Evolutionary conservation across 1,284 basidiomycete genomes (phyloP).

Genomic region (Ceratobasidium sp.): DNA sequence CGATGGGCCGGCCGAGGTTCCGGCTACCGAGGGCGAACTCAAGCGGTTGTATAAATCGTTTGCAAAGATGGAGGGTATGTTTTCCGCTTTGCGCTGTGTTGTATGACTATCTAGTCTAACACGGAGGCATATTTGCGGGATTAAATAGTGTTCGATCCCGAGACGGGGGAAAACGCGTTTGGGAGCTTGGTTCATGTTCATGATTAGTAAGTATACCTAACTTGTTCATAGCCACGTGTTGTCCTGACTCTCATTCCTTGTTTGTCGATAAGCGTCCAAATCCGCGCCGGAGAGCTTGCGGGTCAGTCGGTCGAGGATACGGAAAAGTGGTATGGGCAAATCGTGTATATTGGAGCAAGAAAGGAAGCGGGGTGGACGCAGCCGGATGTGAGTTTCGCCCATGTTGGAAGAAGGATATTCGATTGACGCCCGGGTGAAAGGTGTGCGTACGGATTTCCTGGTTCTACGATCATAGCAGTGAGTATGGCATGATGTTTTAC

Average conservation of each 20-base stretch:
- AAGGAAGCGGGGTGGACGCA: slow-evolving; percentile 5
- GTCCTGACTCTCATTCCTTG: not conserved
- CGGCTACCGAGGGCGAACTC: not conserved
- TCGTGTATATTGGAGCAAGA: slow-evolving; percentile 28
- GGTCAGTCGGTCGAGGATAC: slow-evolving; percentile 19
- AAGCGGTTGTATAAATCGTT: slow-evolving; percentile 9
- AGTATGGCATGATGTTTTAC: not conserved
- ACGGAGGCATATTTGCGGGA: no score
- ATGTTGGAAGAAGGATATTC: slow-evolving; percentile 1
- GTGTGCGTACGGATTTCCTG: slow-evolving; percentile 31
- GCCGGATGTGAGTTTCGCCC: slow-evolving; percentile 11
- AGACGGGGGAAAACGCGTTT: slow-evolving; percentile 1
- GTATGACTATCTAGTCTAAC: not conserved
- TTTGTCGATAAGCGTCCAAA: slow-evolving; percentile 4
- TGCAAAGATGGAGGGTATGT: slow-evolving; percentile 33
- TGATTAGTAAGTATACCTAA: slow-evolving; percentile 13
- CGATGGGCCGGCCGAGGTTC: slow-evolving; percentile 24
- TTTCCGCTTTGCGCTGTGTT: not conserved
- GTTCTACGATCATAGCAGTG: slow-evolving; percentile 29
- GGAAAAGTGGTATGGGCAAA: slow-evolving; percentile 27
- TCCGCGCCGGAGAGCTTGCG: slow-evolving; percentile 24
- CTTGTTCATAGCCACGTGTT: not conserved
- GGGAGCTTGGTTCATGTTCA: not conserved
- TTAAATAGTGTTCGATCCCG: slow-evolving; percentile 16
- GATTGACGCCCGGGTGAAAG: not conserved